Percentiles rank a stretch among this genome's conserved stretches.
Conservation (phyloP, 257 asterid genomes). For the Petunia secreta region DNA sequence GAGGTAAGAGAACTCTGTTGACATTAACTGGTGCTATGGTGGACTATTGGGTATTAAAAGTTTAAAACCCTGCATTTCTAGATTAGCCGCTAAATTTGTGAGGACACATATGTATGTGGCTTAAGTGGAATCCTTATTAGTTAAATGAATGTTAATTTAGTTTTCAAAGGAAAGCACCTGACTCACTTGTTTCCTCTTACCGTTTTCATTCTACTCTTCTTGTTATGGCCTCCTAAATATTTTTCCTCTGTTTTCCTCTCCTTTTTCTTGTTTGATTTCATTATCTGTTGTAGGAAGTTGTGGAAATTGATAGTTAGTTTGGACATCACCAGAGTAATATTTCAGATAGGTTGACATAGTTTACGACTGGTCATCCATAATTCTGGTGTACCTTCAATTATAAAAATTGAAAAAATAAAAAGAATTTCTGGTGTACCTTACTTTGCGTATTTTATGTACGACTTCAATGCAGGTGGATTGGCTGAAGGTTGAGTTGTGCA, state of each 20-base stretch:
- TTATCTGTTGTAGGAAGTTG: background rate
- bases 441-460: background rate
- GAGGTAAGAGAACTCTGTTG: background rate
- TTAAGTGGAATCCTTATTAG: background rate
- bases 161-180: background rate
- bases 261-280: background rate
- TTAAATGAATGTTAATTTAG: background rate
- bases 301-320: background rate
- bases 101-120: background rate
- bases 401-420: too few relatives aligned
- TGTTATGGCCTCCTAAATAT: background rate
- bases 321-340: background rate
- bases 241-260: background rate
- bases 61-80: background rate
- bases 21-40: background rate
- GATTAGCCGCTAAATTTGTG: background rate
- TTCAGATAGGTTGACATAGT: background rate
- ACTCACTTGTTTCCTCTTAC: background rate
- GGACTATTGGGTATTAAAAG: background rate
- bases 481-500: constrained; percentile 91
- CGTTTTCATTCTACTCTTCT: background rate
- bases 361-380: background rate
- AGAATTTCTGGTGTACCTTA: constrained; percentile 4
- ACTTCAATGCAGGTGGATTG: constrained; percentile 65
- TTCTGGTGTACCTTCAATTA: background rate